phyloP scores from a whole-genome alignment of 1,139 yeast species.

The Candida glucosophila region DNA sequence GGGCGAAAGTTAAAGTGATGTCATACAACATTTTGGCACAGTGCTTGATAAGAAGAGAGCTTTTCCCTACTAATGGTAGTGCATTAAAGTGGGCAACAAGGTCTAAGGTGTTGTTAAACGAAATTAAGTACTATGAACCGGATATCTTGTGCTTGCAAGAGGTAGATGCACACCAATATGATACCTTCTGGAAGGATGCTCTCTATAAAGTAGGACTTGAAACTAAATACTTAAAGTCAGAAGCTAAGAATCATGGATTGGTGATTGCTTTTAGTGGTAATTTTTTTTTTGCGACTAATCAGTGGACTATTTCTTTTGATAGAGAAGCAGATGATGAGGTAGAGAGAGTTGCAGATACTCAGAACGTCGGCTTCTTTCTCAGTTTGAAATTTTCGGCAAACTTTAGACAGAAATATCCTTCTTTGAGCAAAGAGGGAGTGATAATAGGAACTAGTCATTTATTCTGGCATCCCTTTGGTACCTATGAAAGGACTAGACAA shows the following conservation, averaged over 20 bases:
- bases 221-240: slow-evolving; percentile 47
- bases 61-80: slow-evolving; percentile 78
- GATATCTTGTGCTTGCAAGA: slow-evolving; percentile 80
- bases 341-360: slow-evolving; percentile 50
- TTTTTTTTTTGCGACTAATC: slow-evolving; percentile 42
- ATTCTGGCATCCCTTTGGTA: slow-evolving; percentile 94
- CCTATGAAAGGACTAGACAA: slow-evolving; percentile 82
- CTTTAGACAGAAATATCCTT: slow-evolving; percentile 21
- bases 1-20: slow-evolving; percentile 46
- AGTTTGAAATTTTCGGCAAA: slow-evolving; percentile 43
- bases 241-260: slow-evolving; percentile 71
- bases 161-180: slow-evolving; percentile 57
- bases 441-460: slow-evolving; percentile 78
- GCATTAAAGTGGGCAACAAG: slow-evolving; percentile 77
- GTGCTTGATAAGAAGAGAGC: slow-evolving; percentile 62
- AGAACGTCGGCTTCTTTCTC: slow-evolving; percentile 59
- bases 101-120: slow-evolving; percentile 54
- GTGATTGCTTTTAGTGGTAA: slow-evolving; percentile 49
- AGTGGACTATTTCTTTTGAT: slow-evolving; percentile 55
- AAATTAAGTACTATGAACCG: slow-evolving; percentile 56
- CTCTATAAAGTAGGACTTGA: slow-evolving; percentile 52
- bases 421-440: slow-evolving; percentile 36
- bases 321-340: slow-evolving; percentile 37
- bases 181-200: slow-evolving; percentile 55
- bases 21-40: slow-evolving; percentile 77